Percentiles rank a stretch among this genome's conserved stretches.
Evolutionary conservation across 2,329 filamentous ascomycete genomes (phyloP).

Genomic region (Simplicillium aogashimaense): DNA sequence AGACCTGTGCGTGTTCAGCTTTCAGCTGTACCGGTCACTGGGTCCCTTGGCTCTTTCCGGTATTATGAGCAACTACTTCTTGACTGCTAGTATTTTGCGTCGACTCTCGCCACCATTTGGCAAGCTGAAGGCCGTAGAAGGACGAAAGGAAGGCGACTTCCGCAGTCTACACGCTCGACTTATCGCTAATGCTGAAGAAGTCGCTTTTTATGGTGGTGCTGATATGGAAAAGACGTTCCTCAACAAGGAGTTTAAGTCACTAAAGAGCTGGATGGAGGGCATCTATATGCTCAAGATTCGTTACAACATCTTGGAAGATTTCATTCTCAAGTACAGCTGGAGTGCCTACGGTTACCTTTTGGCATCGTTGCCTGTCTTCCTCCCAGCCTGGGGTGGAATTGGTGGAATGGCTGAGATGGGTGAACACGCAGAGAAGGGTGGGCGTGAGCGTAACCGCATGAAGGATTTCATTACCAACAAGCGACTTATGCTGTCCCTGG

Average conservation of each 20-base stretch:
- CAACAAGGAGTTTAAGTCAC: constrained; percentile 81
- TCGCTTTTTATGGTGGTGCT: constrained; percentile 93
- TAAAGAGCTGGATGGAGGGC: constrained; percentile 95
- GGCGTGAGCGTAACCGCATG: constrained; percentile 77
- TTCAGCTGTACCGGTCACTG: constrained; percentile 85
- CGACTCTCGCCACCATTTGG: constrained; percentile 90
- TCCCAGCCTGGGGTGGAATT: constrained; percentile 86
- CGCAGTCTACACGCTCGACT: constrained; percentile 80
- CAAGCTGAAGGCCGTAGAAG: constrained; percentile 93
- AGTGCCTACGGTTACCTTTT: constrained; percentile 94
- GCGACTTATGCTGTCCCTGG: constrained; percentile 91
- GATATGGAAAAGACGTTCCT: constrained; percentile 92
- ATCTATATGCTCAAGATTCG: constrained; percentile 97
- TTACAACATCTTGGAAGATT: constrained; percentile 98
- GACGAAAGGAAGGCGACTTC: constrained; percentile 91
- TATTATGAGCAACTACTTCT: constrained; percentile 83
- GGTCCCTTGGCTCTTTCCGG: constrained; percentile 81
- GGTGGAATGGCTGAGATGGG: constrained; percentile 62
- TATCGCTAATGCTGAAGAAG: constrained; percentile 94
- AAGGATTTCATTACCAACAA: constrained; percentile 99
- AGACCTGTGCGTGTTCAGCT: constrained; percentile 97
- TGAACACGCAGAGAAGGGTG: constrained; percentile 36
- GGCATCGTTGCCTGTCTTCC: constrained; percentile 84
- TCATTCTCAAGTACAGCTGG: constrained; percentile 97
- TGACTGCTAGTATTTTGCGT: constrained; percentile 83